Evolutionary conservation across 192 early-diverging fungal species (phyloP).

Genomic region (Coemansia umbellata): DNA sequence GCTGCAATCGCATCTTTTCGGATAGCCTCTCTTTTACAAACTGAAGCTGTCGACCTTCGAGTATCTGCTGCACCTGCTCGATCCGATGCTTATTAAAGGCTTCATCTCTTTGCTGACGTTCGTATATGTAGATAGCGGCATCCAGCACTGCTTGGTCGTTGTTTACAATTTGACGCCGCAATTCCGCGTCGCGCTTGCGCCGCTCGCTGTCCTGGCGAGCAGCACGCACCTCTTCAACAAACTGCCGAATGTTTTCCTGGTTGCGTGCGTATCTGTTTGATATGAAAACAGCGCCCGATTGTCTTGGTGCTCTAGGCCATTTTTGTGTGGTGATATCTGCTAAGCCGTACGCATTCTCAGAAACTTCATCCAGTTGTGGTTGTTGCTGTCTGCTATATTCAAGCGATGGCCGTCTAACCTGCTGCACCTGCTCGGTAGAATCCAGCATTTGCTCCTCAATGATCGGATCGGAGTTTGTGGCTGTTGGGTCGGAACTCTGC

Average conservation of each 20-base stretch:
- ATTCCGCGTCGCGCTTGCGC: constrained; percentile 19
- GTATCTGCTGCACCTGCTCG: constrained; percentile 3
- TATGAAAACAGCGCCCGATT: not conserved
- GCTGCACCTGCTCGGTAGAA: not conserved
- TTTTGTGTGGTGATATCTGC: not conserved
- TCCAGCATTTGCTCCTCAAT: not conserved
- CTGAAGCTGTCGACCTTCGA: not conserved
- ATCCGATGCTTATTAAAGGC: constrained; percentile 1
- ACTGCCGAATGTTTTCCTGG: constrained; percentile 31
- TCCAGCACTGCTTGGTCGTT: constrained; percentile 41
- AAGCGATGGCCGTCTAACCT: not conserved
- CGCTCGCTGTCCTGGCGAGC: constrained; percentile 20
- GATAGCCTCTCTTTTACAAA: not conserved
- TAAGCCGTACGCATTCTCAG: not conserved
- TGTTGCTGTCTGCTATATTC: not conserved
- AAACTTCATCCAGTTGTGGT: not conserved
- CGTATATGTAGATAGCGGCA: constrained; percentile 36
- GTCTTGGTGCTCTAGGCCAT: not conserved
- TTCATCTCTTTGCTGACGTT: constrained; percentile 26
- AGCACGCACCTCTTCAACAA: constrained; percentile 37
- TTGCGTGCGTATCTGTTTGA: constrained; percentile 26
- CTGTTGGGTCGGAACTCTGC: not conserved
- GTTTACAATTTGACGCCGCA: constrained; percentile 14
- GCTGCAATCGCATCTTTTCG: not conserved
- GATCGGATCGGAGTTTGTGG: not conserved